Percentiles rank a stretch among this genome's conserved stretches.
Conservation (phyloP, 1,284 basidiomycete genomes). For the Hemileia vastatrix region DNA sequence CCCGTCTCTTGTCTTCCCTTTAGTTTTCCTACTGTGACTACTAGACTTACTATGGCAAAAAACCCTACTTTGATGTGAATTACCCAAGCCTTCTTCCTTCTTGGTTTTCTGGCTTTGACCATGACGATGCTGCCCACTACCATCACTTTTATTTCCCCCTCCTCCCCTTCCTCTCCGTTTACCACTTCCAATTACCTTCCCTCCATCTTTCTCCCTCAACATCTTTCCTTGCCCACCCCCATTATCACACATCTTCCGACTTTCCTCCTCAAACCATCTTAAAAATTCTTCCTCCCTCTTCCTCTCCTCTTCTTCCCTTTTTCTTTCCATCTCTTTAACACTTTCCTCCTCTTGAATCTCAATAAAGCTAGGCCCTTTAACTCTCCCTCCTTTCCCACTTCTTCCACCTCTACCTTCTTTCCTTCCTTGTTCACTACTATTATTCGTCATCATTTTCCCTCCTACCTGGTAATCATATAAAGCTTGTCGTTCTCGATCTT, state of each 20-base stretch:
- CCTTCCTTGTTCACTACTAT: constrained; percentile 23
- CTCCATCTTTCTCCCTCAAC: not conserved
- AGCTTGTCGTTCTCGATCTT: constrained; percentile 33
- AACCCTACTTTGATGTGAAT: too few species aligned
- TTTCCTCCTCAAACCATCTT: constrained; percentile 37
- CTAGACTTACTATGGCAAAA: too few species aligned
- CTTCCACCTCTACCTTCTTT: too few species aligned
- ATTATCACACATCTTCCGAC: constrained; percentile 5
- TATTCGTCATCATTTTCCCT: constrained; percentile 37
- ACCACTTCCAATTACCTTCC: not conserved
- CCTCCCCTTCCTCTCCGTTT: not conserved
- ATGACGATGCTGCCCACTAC: not conserved
- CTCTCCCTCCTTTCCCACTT: too few species aligned
- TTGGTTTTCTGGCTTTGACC: too few species aligned
- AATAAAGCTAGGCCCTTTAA: constrained; percentile 26
- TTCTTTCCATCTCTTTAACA: constrained; percentile 14
- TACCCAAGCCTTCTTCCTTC: too few species aligned
- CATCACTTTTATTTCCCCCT: constrained; percentile 3
- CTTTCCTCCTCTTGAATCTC: constrained; percentile 37
- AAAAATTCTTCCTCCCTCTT: too few species aligned
- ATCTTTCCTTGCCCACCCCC: not conserved
- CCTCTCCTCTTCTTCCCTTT: constrained; percentile 30
- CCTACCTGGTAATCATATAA: constrained; percentile 58
- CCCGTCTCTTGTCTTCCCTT: too few species aligned
- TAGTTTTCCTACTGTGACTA: too few species aligned